A percentile compares a stretch with the other conserved stretches of the same genome.
Conservation (phyloP, 495 filamentous ascomycete genomes). For the Aspergillus haitiensis region DNA sequence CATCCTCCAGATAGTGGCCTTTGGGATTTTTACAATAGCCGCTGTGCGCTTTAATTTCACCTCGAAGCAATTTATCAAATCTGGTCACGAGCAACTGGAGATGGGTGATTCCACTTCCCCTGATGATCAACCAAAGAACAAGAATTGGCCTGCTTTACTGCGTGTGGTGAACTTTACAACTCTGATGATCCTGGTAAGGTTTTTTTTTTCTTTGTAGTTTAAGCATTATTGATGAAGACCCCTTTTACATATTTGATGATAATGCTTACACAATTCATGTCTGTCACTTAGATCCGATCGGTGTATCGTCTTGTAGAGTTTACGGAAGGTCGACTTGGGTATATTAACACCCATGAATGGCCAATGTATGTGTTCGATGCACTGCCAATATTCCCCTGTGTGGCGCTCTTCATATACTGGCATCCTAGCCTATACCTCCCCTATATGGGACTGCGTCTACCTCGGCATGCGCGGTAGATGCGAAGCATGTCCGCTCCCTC, state of each 20-base stretch:
- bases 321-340: constrained; percentile 52
- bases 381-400: constrained; percentile 52
- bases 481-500: too few species aligned
- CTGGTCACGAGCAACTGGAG: constrained; percentile 48
- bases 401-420: constrained; percentile 52
- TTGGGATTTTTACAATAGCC: constrained; percentile 45
- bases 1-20: constrained; percentile 42
- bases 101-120: neutral
- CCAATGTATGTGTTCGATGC: constrained; percentile 64
- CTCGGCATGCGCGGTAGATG: constrained; percentile 11
- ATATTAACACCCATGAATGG: constrained; percentile 55
- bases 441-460: constrained; percentile 32
- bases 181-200: constrained; percentile 54
- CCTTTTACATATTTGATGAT: neutral
- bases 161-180: constrained; percentile 53
- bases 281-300: constrained; percentile 47
- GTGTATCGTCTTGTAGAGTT: constrained; percentile 67
- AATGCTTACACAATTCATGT: neutral
- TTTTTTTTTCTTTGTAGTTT: neutral
- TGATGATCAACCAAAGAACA: constrained; percentile 3
- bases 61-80: constrained; percentile 38
- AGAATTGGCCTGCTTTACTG: constrained; percentile 32
- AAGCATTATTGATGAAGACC: neutral
- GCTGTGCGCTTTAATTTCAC: constrained; percentile 41
- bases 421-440: constrained; percentile 49